Evolutionary conservation across 768 basidiomycete species (phyloP), one percentile per base, ranked within the genome.

Genomic region (Xerocomellus chrysenteron): DNA sequence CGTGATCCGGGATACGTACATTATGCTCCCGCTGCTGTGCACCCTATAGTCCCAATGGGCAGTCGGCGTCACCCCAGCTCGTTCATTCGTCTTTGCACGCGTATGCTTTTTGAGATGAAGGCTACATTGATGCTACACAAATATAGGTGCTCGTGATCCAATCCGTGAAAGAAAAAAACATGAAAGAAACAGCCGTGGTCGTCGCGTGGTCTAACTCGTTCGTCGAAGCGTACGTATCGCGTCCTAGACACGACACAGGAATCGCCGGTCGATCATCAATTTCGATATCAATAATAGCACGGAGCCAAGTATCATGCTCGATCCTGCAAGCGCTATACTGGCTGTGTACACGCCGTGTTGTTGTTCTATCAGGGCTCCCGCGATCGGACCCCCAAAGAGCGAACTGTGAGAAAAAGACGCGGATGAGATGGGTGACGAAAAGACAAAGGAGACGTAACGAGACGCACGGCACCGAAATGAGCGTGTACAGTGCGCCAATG

Each of bases 401-500:
- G 87, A 79, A 28, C 87, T 89, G 55, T 32, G 32, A 40, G 36
- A 45, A 19, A 4, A 35, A 17, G 16, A 35, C 12, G 26, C 42
- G 30, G 17, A 40, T 54, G 36, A 59, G 50, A 43, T 19, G 39
- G 19, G 8, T 4, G 9, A 30, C 9, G 3, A 50, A 41, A 19
- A 16, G 4, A 24, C 10, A 11, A n/a, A 33, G 7, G 17, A 5
- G n/a, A 30, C 49, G 14, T 41, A 57, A n/a, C 17, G 28, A 39
- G 5, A 86, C 87, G 78, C 70, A 90, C 87, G 87, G 85, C 39
- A 88, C 75, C 0, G 87, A 84, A 21, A 87, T 82, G 14, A 87
- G 70, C 19, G 76, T 84, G 63, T 88, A 89, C 41, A 88, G 65
- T 56, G 83, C 72, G 19, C 88, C 88, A 42, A 89, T 82, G 45